A percentile compares a stretch with the other conserved stretches of the same genome.
phyloP scores from a whole-genome alignment of 1,139 yeast species.

The Williopsis jadinii region DNA sequence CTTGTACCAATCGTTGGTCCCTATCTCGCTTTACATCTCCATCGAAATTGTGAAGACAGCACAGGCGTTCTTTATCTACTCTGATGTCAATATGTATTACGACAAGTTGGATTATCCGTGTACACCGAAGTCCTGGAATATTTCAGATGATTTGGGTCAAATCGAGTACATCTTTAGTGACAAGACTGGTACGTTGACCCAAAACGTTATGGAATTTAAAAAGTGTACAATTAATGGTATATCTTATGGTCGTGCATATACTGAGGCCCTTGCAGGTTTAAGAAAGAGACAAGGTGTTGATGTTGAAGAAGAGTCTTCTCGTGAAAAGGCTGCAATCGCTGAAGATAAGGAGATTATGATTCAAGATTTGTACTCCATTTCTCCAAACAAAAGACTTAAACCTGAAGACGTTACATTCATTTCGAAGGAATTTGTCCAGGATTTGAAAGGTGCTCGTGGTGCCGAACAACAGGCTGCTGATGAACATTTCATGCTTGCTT shows the following conservation, averaged over 20 bases:
- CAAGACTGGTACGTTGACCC: slow-evolving; percentile 95
- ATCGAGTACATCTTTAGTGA: slow-evolving; percentile 94
- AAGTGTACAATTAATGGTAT: slow-evolving; percentile 86
- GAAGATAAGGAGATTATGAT: slow-evolving; percentile 66
- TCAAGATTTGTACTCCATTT: slow-evolving; percentile 38
- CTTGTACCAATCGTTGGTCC: slow-evolving; percentile 85
- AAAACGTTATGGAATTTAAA: slow-evolving; percentile 94
- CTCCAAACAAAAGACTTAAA: slow-evolving; percentile 47
- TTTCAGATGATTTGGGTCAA: slow-evolving; percentile 95
- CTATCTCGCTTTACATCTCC: slow-evolving; percentile 90
- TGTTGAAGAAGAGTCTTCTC: slow-evolving; percentile 58
- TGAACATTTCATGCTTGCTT: slow-evolving; percentile 76
- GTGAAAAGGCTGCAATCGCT: slow-evolving; percentile 56
- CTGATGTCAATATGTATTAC: slow-evolving; percentile 84
- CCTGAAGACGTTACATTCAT: slow-evolving; percentile 69
- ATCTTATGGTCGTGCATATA: slow-evolving; percentile 88
- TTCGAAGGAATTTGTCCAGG: slow-evolving; percentile 58
- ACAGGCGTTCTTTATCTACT: slow-evolving; percentile 89
- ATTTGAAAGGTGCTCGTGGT: slow-evolving; percentile 44
- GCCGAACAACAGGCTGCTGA: slow-evolving; percentile 56
- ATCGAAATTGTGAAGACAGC: slow-evolving; percentile 91
- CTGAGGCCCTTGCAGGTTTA: slow-evolving; percentile 92
- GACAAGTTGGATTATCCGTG: slow-evolving; percentile 86
- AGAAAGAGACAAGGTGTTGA: slow-evolving; percentile 84
- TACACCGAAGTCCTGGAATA: slow-evolving; percentile 94